Conservation (phyloP, 73 alveolate genomes). For the Paraurostyla sp. region DNA sequence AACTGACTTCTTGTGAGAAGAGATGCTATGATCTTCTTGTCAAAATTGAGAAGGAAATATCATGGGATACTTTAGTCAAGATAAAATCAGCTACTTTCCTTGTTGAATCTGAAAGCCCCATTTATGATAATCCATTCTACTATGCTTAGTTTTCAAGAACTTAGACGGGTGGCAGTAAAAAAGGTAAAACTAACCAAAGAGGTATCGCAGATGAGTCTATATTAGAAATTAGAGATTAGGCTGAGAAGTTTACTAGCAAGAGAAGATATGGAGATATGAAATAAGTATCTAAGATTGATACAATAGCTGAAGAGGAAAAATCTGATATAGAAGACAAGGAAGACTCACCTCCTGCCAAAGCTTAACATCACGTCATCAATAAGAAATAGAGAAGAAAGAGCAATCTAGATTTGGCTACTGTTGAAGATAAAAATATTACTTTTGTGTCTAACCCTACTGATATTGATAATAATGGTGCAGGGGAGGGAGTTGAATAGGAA, state of each 20-base stretch:
- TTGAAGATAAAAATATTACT: slow-evolving; percentile 51
- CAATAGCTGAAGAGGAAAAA: slow-evolving; percentile 46
- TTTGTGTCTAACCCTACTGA: slow-evolving; percentile 20
- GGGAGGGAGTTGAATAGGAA: background rate
- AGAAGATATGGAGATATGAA: background rate
- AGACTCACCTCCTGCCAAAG: slow-evolving; percentile 7
- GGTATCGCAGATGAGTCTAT: slow-evolving; percentile 53
- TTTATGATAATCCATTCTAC: slow-evolving; percentile 60
- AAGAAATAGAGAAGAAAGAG: slow-evolving; percentile 38
- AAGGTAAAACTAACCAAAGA: background rate
- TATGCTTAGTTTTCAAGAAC: slow-evolving; percentile 38
- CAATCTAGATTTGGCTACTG: slow-evolving; percentile 55
- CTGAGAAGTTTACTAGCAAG: slow-evolving; percentile 44
- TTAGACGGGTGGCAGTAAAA: background rate
- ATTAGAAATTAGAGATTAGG: slow-evolving; percentile 33
- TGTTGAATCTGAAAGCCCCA: slow-evolving; percentile 45
- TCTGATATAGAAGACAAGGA: background rate
- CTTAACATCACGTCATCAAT: background rate
- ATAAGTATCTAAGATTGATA: background rate
- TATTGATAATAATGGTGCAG: background rate
- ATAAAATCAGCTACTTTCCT: slow-evolving; percentile 63
- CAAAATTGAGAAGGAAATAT: slow-evolving; percentile 72
- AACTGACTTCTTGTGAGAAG: slow-evolving; percentile 62
- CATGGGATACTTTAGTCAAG: slow-evolving; percentile 73
- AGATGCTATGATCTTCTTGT: slow-evolving; percentile 73